Percentiles rank a stretch among this genome's conserved stretches.
Conservation (phyloP, 768 basidiomycete species). For the Lactifluus pinguis region DNA sequence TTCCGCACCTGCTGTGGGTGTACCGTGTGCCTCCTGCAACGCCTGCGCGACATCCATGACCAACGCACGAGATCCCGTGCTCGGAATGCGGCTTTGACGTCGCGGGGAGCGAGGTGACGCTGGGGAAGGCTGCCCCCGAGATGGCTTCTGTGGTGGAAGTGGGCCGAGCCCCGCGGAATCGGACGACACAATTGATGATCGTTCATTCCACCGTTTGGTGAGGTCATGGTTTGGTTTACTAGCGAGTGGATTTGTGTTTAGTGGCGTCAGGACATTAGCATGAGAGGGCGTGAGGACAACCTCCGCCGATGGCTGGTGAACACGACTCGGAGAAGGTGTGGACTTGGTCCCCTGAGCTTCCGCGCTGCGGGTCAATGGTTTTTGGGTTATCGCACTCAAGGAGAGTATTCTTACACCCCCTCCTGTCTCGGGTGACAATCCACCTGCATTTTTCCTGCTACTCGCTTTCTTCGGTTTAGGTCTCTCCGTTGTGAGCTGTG, state of each 20-base stretch:
- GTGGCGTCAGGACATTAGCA: conserved; percentile 14
- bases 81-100: conserved; percentile 51
- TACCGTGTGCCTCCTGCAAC: conserved; percentile 31
- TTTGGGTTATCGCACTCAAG: neutral
- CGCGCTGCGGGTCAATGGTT: neutral
- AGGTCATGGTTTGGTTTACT: too few relatives aligned
- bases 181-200: conserved; percentile 18
- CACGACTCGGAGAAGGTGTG: neutral
- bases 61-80: conserved; percentile 57
- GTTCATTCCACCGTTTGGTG: too few relatives aligned
- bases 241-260: conserved; percentile 9
- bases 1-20: neutral
- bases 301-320: neutral
- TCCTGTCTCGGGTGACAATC: neutral
- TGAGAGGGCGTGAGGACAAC: neutral
- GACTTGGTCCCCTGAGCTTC: neutral
- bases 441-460: neutral
- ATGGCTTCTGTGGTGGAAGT: conserved; percentile 21
- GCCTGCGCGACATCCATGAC: conserved; percentile 76
- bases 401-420: neutral
- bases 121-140: neutral
- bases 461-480: conserved; percentile 33
- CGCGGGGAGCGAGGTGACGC: conserved; percentile 26
- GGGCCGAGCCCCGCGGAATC: conserved; percentile 28
- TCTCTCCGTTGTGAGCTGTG: conserved; percentile 67